Conservation (phyloP, 208 protist species). For the Sergeia podlipaevii region DNA sequence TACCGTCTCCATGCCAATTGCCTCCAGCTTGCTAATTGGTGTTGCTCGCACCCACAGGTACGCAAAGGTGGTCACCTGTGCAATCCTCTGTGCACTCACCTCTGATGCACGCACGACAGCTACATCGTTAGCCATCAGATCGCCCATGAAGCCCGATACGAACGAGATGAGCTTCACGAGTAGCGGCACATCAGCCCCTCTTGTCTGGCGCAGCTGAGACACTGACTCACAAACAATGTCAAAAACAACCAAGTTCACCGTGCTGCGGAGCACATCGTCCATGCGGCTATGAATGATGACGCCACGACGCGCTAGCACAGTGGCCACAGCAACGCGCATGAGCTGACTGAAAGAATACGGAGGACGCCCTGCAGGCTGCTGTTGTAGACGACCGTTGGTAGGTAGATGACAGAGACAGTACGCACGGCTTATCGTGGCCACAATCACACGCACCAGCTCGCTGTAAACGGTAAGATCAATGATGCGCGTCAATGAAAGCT, state of each 20-base stretch:
- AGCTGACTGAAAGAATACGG: conserved; percentile 30
- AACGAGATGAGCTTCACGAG: conserved; percentile 72
- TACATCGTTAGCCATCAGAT: conserved; percentile 59
- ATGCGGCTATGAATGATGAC: conserved; percentile 72
- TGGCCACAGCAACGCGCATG: conserved; percentile 53
- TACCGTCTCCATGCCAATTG: conserved; percentile 68
- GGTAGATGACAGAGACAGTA: conserved; percentile 80
- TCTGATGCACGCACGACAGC: conserved; percentile 71
- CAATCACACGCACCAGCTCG: conserved; percentile 60
- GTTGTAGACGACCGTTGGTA: conserved; percentile 65
- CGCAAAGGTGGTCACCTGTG: conserved; percentile 61
- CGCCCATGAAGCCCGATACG: conserved; percentile 59
- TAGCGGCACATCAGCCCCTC: conserved; percentile 37
- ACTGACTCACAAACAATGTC: conserved; percentile 78
- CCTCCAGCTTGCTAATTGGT: conserved; percentile 68
- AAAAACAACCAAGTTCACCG: conserved; percentile 86
- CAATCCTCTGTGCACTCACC: conserved; percentile 56
- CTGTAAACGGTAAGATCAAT: conserved; percentile 54
- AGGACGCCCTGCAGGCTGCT: conserved; percentile 19
- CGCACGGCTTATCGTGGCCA: conserved; percentile 51
- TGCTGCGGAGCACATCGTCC: conserved; percentile 75
- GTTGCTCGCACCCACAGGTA: conserved; percentile 77
- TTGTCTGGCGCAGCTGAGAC: conserved; percentile 55
- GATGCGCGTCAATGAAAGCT: conserved; percentile 73
- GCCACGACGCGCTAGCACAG: conserved; percentile 59